Evolutionary conservation across 2,329 filamentous ascomycete genomes (phyloP), one percentile per base, ranked within the genome.

Genomic region (Canariomyces notabilis): DNA sequence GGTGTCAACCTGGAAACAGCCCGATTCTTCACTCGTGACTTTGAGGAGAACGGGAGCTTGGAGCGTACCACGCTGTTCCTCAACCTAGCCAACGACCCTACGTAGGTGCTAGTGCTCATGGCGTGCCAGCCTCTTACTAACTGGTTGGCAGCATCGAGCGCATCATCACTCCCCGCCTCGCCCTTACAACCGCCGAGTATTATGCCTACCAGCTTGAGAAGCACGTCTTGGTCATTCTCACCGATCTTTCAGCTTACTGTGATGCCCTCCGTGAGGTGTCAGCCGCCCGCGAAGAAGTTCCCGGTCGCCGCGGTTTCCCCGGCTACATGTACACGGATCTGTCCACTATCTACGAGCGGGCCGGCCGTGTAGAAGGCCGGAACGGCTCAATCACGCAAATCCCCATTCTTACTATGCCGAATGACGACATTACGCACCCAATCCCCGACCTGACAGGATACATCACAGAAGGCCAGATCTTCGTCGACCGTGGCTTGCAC

Each of bases 321-420:
- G 93, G 93, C 87, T 98, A 98, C 80, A 98, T 98, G 93, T 98
- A 98, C 78, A 98, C 93, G 59, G 94, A 98, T 82, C 87, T 98
- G 83, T 96, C 93, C 50, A 98, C 93, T 64, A 96, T 98, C 62
- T 98, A 98, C 77, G 93, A 98, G 74, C 90, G 93, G 74, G 93
- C 93, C 59, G 93, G 93, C 64, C 93, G 93, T 86, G 93, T 98
- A 41, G 77, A 89, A 63, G 94, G 94, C 60, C 87, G 94, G 60
- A 96, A 97, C 63, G 93, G 94, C 51, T 98, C 93, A 61, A 98
- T 98, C 62, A 98, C 94, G 16, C 93, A 98, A 73, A 96, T 98
- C 62, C 93, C 93, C 50, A 98, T 98, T 67, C 70, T 98, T 72
- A 96, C 93, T 59, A 98, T 98, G 93, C 93, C 93, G 63, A 98